Base-by-base conservation (phyloP, 495 filamentous ascomycete species). In the Penicillium egyptiacum region DNA sequence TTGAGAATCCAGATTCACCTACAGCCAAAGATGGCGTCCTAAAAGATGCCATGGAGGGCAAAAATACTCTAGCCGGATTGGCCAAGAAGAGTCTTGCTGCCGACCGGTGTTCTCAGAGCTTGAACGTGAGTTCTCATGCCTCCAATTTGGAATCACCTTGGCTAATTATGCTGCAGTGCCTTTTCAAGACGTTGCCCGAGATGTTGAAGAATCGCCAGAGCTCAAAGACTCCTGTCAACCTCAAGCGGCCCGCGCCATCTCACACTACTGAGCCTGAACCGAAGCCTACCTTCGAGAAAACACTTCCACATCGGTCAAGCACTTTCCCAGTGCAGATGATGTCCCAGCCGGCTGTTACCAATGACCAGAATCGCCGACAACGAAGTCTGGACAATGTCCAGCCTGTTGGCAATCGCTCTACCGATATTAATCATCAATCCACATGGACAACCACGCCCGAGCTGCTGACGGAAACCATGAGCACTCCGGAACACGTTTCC, bases 31-130 rank as follows among this genome's bases (percentile, higher is more conserved):
- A 84, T 33, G 88, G 89, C 40, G 87, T 97, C 5, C 75, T 97
- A 41, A 85, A 85, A 41, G 92, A 96, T 70, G 93, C 92, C 1
- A 81, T 83, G 61, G 88, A 88, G 59, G 94, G 94, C 9, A 89
- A 88, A 68, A 85, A 89, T 50, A 86, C 90, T n/a, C 79, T 98
- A 53, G 81, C 82, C 16, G 81, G 82, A 25, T 78, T 97, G 33
- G 88, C 89, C 9, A 85, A 88, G 67, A 88, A 87, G 62, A 97
- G 92, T 60, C 75, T 94, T 75, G 92, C 93, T 26, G 93, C 94
- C 9, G 90, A 96, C 63, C 77, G 91, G 25, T 94, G 93, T 60
- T 88, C 89, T 1, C 80, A 76, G 55, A 86, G 86, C 35, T 81
- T 98, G 42, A 81, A 79, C 56, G 90, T 92, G 80, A 61, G 80